Evolutionary conservation across 345 rosid genomes (phyloP).

Genomic region (Eucalyptus rudis): DNA sequence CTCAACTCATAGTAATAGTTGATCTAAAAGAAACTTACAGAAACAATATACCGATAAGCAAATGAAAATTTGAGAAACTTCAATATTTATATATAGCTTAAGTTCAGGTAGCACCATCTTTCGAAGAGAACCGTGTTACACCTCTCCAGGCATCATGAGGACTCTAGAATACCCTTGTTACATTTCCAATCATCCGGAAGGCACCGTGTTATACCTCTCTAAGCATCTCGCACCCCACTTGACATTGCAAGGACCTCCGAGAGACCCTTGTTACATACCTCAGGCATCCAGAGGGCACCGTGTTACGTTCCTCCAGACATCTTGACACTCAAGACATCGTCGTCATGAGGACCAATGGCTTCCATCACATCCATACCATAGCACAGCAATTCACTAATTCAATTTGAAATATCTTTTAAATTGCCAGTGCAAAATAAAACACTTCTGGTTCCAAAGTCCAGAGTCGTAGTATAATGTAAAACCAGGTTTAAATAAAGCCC

Average conservation of each 20-base stretch:
- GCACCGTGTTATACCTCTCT: background rate
- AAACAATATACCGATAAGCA: too few species aligned
- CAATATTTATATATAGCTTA: too few species aligned
- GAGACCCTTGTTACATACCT: background rate
- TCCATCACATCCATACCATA: background rate
- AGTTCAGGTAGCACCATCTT: too few species aligned
- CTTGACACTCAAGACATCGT: background rate
- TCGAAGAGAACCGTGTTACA: too few species aligned
- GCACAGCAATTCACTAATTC: fast-evolving
- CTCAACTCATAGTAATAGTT: too few species aligned
- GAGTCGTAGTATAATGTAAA: too few species aligned
- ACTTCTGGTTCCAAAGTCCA: background rate
- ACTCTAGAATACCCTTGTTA: too few species aligned
- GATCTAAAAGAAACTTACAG: too few species aligned
- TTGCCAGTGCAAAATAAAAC: background rate
- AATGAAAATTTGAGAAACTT: too few species aligned
- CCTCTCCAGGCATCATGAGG: too few species aligned
- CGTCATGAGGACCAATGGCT: fast-evolving
- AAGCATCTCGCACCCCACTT: background rate
- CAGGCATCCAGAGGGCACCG: fast-evolving
- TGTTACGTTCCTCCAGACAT: too few species aligned
- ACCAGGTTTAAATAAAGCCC: background rate
- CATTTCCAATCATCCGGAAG: too few species aligned
- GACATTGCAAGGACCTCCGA: background rate
- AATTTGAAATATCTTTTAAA: background rate